phyloP scores from a whole-genome alignment of 306 rosid genomes.

The Rubus idaeus region DNA sequence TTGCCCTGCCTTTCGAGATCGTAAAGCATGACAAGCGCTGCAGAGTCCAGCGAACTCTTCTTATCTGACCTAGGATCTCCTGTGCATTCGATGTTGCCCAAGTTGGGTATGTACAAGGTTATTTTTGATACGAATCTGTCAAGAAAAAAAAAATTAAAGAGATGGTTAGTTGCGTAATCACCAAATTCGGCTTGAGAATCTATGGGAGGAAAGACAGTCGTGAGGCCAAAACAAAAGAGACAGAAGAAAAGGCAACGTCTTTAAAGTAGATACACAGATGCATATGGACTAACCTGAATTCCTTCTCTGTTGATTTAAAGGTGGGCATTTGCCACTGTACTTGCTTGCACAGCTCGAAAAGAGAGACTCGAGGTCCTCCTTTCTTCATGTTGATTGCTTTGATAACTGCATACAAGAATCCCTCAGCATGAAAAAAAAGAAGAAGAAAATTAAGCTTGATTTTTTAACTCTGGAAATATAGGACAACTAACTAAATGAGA shows the following conservation, averaged over 20 bases:
- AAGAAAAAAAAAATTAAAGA: background rate
- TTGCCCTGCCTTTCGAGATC: constrained; percentile 60
- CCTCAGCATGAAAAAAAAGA: background rate
- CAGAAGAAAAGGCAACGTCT: background rate
- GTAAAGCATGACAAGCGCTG: constrained; percentile 61
- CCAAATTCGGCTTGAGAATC: constrained; percentile 44
- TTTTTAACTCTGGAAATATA: background rate
- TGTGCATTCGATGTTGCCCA: constrained; percentile 51
- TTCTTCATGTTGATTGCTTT: constrained; percentile 60
- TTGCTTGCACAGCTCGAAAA: constrained; percentile 64
- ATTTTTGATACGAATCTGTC: constrained; percentile 61
- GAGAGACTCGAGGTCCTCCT: constrained; percentile 82
- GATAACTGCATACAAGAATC: constrained; percentile 36
- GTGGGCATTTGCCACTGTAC: constrained; percentile 79
- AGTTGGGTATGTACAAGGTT: constrained; percentile 65
- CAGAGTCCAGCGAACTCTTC: constrained; percentile 78
- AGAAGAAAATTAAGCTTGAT: background rate
- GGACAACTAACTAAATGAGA: background rate
- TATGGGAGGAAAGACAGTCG: constrained; percentile 29
- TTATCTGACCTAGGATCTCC: constrained; percentile 83
- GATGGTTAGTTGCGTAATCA: constrained; percentile 47
- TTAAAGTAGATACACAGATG: constrained; percentile 7
- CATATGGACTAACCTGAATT: constrained; percentile 54
- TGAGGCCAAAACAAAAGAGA: constrained; percentile 4
- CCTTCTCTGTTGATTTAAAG: constrained; percentile 50